Base-by-base conservation (phyloP, 805 yeast genomes). In the Saccharomycodes ludwigii region DNA sequence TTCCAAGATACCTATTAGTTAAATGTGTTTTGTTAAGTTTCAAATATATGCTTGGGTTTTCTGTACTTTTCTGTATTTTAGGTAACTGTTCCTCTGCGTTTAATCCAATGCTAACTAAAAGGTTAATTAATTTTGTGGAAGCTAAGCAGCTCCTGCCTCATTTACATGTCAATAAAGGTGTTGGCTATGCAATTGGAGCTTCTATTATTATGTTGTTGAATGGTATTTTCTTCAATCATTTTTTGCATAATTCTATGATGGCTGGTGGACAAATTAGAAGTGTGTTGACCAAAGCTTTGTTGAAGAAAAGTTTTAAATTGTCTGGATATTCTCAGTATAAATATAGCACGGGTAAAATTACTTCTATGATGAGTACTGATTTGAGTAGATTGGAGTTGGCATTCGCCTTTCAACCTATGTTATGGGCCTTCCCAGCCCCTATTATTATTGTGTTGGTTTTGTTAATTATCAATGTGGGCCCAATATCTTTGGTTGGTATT, bases 291-390 rank as follows among this genome's bases (percentile, higher is more conserved):
- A 76, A 79, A 37, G 74, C 78, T 6, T 61, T 82, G 14, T 63
- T 80, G 37, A 70, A 69, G 34, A 85, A 85, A 51, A 66, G 86
- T 9, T 70, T 82, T 41, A 60, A 50, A 33, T 58, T 84, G 11
- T 69, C 74, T 36, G 65, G 73, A 8, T 61, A 60, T 30, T 68
- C 86, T 3, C 66, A 66, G 32, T 67, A 68, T 40, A 60, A 66
- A 37, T 81, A 58, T 46, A 75, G 94, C 1, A 65, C 72, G 17
- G 77, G 88, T 26, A 72, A 68, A 37, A 67, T 85, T 35, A 81
- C 94, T 19, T 73, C 85, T 7, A 56, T 83, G 50, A 68, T 84
- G 50, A 81, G 91, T 39, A 75, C 93, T 2, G 95, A 85, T 50
- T 59, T 84, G 23, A 68, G 86, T 11, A 71, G 94, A 47, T 65